Conservation (phyloP, 2,329 filamentous ascomycete genomes). For the Dryadomyces quercus-mongolicae region DNA sequence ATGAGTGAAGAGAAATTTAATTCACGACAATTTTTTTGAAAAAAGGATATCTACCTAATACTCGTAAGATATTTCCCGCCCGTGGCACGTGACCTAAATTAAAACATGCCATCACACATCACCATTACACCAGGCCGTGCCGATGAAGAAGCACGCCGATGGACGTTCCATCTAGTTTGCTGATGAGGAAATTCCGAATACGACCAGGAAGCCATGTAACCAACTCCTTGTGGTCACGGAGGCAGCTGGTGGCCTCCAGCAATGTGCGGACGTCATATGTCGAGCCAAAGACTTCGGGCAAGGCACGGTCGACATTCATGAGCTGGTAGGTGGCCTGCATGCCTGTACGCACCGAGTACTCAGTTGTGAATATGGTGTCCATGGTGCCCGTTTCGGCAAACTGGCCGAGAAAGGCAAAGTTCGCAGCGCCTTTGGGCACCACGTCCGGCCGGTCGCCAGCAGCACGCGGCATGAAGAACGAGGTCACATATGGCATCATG, state of each 20-base stretch:
- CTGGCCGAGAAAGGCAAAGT: slow-evolving; percentile 27
- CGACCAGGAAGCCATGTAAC: slow-evolving; percentile 11
- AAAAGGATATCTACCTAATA: too few species aligned
- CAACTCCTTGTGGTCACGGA: slow-evolving; percentile 14
- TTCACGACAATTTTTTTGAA: background rate
- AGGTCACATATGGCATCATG: slow-evolving; percentile 27
- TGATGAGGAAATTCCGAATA: slow-evolving; percentile 8
- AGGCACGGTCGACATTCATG: slow-evolving; percentile 16
- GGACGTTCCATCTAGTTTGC: slow-evolving; percentile 10
- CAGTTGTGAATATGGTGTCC: slow-evolving; percentile 25
- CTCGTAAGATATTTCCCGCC: background rate
- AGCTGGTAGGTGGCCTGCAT: slow-evolving; percentile 22
- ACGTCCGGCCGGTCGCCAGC: slow-evolving; percentile 24
- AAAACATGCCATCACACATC: background rate
- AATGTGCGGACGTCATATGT: slow-evolving; percentile 17
- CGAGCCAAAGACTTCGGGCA: slow-evolving; percentile 18
- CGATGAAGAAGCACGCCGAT: slow-evolving; percentile 11
- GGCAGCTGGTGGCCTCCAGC: slow-evolving; percentile 12
- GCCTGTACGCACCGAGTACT: slow-evolving; percentile 24
- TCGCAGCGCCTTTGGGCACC: slow-evolving; percentile 22
- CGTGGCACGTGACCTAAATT: background rate
- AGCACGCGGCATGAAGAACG: slow-evolving; percentile 22
- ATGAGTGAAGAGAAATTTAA: background rate
- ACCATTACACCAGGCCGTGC: slow-evolving; percentile 8
- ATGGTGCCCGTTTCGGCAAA: slow-evolving; percentile 25